Base-by-base conservation (phyloP, 176 grass and related monocot genomes). In the Microstegium vimineum region DNA sequence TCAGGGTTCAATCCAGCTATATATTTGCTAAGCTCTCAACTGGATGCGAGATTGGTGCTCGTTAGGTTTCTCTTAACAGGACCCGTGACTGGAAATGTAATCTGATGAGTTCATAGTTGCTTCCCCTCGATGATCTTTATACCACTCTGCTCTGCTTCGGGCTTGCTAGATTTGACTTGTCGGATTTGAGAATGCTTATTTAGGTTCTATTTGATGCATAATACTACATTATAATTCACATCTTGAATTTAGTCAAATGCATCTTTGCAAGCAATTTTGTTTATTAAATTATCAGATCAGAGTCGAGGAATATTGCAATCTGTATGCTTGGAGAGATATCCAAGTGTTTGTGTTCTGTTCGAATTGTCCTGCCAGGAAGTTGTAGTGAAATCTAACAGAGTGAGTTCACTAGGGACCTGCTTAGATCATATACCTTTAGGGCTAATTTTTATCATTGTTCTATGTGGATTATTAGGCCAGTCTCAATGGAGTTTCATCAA, bases 31-130 rank as follows among this genome's bases (percentile, higher is more conserved):
- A 20, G 1, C 30, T 64, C 16, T 30, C 43, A 26, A 27, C 75
- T 31, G 9, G 10, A 30, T 79, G 36, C 17, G 37, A 37, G 14
- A 3, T 67, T 75, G 32, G 17, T 41, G 71, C 46, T 75, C 81
- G 78, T 18, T 81, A 80, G 69, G 43, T 64, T 81, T 31, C 28
- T 83, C 32, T 30, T 30, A 68, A 13, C n/a, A 52, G 17, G 45
- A 33, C 6, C 14, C 13, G 1, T 32, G n/a, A 57, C 27, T 76
- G 37, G 68, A 0, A 30, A 15, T 62, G 16, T 18, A 45, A 49
- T 61, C 34, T 16, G 69, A 15, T 69, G 17, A 30, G 30, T 25
- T 31, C 20, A 0, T 31, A 32, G 23, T 25, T 77, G 17, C n/a
- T 68, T 57, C 17, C 17, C 7, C 10, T 25, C 59, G 11, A 32